Percentiles rank a stretch among this genome's conserved stretches.
These are phyloP conservation scores for Apophysomyces trapeziformis DNA, from an alignment of 371 early-diverging fungal genomes.

Conservation along the genomic window DNA sequence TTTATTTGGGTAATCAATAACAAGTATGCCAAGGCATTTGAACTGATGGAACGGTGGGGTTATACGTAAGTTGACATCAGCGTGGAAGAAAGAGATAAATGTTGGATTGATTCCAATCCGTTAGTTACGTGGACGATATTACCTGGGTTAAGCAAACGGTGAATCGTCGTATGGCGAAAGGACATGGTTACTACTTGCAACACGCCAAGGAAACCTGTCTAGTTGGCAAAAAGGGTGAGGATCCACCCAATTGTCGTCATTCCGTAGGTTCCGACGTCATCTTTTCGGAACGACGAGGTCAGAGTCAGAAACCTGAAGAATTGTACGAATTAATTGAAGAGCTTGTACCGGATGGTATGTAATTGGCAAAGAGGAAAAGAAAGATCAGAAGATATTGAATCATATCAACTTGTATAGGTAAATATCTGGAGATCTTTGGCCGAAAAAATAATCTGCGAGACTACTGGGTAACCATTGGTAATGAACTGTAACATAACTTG, in stretches of 20 bases:
- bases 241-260: conserved; percentile 77
- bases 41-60: conserved; percentile 93
- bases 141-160: conserved; percentile 97
- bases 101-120: conserved; percentile 19
- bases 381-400: too few species aligned
- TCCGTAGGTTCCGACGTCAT: conserved; percentile 90
- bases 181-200: conserved; percentile 94
- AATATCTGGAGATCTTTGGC: conserved; percentile 93
- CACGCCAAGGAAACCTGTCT: conserved; percentile 97
- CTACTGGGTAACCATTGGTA: conserved; percentile 95
- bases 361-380: too few species aligned
- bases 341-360: conserved; percentile 82
- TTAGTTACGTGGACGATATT: conserved; percentile 86
- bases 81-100: not conserved
- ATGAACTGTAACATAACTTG: conserved; percentile 72
- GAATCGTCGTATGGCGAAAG: conserved; percentile 94
- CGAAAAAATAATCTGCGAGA: conserved; percentile 92
- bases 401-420: conserved; percentile 41
- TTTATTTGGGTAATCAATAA: conserved; percentile 98
- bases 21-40: conserved; percentile 93
- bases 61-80: conserved; percentile 61
- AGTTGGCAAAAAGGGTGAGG: conserved; percentile 85
- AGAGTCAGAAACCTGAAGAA: conserved; percentile 95
- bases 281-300: conserved; percentile 90
- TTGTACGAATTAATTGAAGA: conserved; percentile 92